These are phyloP conservation scores for Aspergillus ochraceoroseus DNA, from an alignment of 2,329 filamentous ascomycete species.

Conservation along the genomic window DNA sequence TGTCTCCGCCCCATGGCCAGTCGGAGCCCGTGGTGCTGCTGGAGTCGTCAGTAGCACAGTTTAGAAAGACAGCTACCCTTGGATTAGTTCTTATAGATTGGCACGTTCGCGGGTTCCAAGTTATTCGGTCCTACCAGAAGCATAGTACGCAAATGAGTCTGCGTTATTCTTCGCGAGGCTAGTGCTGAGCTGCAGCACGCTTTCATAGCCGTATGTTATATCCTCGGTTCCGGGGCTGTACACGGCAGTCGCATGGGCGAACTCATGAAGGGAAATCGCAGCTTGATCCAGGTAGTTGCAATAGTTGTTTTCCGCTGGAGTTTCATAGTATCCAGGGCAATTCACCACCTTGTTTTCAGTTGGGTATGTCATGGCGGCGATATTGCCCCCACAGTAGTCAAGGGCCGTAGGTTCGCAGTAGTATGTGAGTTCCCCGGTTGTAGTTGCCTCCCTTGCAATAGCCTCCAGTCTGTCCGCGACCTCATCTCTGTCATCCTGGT, in stretches of 20 bases:
- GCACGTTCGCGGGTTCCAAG: too few relatives aligned
- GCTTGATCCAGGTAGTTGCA: slow-evolving; percentile 16
- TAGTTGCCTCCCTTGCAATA: slow-evolving; percentile 16
- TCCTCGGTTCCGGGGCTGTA: slow-evolving; percentile 19
- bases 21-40: neutral
- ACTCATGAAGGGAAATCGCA: slow-evolving; percentile 16
- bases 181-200: slow-evolving; percentile 10
- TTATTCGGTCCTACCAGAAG: slow-evolving; percentile 17
- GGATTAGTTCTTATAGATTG: too few relatives aligned
- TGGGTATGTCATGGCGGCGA: slow-evolving; percentile 19
- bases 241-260: slow-evolving; percentile 14
- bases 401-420: slow-evolving; percentile 15
- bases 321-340: slow-evolving; percentile 18
- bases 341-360: slow-evolving; percentile 15
- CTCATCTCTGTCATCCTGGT: slow-evolving; percentile 6
- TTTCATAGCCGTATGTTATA: slow-evolving; percentile 14
- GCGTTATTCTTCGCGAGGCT: slow-evolving; percentile 14
- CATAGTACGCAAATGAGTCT: slow-evolving; percentile 19
- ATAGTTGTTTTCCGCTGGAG: slow-evolving; percentile 2
- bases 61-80: slow-evolving; percentile 7
- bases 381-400: slow-evolving; percentile 17
- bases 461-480: slow-evolving; percentile 17
- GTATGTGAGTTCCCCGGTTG: slow-evolving; percentile 15
- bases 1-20: neutral
- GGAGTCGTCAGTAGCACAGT: slow-evolving; percentile 8